Evolutionary conservation across 2,329 filamentous ascomycete genomes (phyloP).

Genomic region (Apiospora arundinis): DNA sequence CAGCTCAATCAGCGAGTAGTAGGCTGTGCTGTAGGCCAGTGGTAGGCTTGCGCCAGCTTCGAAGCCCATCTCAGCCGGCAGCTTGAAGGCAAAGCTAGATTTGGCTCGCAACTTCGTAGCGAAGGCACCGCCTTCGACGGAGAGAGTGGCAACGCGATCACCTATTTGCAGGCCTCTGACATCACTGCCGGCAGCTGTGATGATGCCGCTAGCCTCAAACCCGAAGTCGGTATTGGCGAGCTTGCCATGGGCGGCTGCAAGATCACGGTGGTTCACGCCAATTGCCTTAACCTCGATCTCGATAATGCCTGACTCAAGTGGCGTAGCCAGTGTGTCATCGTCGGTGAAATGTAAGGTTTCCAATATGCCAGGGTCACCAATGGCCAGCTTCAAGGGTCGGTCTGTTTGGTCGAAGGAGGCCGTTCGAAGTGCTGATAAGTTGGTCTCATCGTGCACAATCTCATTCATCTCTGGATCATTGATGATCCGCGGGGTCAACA

Average conservation of each 20-base stretch:
- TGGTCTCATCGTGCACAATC: conserved; percentile 31
- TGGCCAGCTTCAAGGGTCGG: conserved; percentile 27
- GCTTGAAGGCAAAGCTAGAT: conserved; percentile 36
- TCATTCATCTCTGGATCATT: conserved; percentile 33
- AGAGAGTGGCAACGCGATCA: conserved; percentile 43
- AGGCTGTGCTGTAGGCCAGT: conserved; percentile 23
- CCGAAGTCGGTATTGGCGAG: neutral
- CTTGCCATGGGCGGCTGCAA: conserved; percentile 31
- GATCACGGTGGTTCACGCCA: conserved; percentile 39
- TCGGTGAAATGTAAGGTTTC: conserved; percentile 33
- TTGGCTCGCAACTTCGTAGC: conserved; percentile 36
- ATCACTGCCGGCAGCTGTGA: conserved; percentile 17
- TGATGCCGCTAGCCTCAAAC: neutral
- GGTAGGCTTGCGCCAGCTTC: conserved; percentile 22
- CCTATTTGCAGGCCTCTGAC: conserved; percentile 32
- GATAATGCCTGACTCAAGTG: conserved; percentile 43
- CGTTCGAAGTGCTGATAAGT: conserved; percentile 29
- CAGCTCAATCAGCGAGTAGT: conserved; percentile 23
- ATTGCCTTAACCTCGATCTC: conserved; percentile 38
- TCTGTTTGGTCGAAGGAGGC: conserved; percentile 28
- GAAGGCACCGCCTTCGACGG: conserved; percentile 37
- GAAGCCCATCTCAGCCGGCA: conserved; percentile 36
- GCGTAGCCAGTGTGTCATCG: conserved; percentile 20
- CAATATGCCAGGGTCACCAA: conserved; percentile 24
- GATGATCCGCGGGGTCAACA: conserved; percentile 32